Conservation (phyloP, 2,329 filamentous ascomycete genomes). For the Fusarium sp. region DNA sequence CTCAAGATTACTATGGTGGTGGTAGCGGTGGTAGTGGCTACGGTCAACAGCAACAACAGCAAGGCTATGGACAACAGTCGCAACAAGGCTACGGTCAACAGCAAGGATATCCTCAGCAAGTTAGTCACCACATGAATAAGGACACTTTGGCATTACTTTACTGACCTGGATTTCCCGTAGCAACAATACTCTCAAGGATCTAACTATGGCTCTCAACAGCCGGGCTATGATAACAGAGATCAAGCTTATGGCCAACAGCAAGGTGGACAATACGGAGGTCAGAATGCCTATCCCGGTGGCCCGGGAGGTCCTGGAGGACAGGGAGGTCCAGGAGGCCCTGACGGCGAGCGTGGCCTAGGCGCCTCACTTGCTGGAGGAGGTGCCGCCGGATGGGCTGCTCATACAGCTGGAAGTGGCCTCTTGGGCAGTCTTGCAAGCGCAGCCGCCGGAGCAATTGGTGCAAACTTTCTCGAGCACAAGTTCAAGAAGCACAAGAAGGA, state of each 20-base stretch:
- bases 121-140: background rate
- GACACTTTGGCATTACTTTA: accelerated
- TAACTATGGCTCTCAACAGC: constrained; percentile 33
- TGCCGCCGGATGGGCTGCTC: constrained; percentile 63
- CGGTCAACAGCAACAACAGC: constrained; percentile 25
- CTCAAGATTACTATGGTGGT: constrained; percentile 44
- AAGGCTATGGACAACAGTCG: constrained; percentile 17
- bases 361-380: constrained; percentile 62
- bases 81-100: constrained; percentile 33
- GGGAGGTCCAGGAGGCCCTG: constrained; percentile 42
- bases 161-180: constrained; percentile 7
- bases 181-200: constrained; percentile 39
- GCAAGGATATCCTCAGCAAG: constrained; percentile 41
- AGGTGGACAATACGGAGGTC: constrained; percentile 31
- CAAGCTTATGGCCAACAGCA: constrained; percentile 38
- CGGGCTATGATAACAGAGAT: constrained; percentile 31
- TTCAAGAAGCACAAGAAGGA: constrained; percentile 50
- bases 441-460: constrained; percentile 63
- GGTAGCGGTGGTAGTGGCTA: constrained; percentile 23
- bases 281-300: constrained; percentile 26
- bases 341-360: constrained; percentile 63
- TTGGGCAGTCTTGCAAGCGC: constrained; percentile 62
- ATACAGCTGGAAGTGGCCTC: constrained; percentile 63
- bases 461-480: constrained; percentile 60
- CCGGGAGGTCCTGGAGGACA: constrained; percentile 30